phyloP scores from a whole-genome alignment of 1,139 yeast genomes.

The Debaryomycetaceae sp. region DNA sequence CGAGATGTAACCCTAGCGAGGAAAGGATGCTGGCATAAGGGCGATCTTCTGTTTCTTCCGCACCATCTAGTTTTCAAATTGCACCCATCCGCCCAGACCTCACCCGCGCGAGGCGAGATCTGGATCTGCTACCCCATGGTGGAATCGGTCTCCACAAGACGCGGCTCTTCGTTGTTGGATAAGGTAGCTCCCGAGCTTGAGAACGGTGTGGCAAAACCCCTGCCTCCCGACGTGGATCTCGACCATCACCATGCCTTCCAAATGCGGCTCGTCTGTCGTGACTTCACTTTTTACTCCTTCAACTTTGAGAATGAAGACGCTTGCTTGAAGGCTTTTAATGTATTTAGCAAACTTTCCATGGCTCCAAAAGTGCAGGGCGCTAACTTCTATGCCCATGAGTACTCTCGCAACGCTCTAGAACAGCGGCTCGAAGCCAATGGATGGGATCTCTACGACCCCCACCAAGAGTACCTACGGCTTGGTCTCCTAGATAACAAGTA shows the following conservation, averaged over 20 bases:
- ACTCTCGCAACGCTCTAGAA: conserved; percentile 48
- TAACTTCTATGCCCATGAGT: conserved; percentile 38
- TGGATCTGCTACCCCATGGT: conserved; percentile 94
- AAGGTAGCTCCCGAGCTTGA: conserved; percentile 4
- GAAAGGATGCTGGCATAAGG: conserved; percentile 55
- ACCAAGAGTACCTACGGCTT: conserved; percentile 57
- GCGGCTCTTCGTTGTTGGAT: conserved; percentile 35
- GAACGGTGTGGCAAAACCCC: neutral
- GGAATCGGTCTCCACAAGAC: conserved; percentile 49
- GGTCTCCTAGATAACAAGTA: conserved; percentile 27
- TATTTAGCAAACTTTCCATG: conserved; percentile 53
- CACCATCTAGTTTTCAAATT: conserved; percentile 72
- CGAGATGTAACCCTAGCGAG: conserved; percentile 60
- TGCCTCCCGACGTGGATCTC: conserved; percentile 4
- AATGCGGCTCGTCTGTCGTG: conserved; percentile 69
- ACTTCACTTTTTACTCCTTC: conserved; percentile 75
- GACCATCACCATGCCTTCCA: conserved; percentile 42
- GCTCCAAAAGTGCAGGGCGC: conserved; percentile 20
- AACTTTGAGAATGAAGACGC: conserved; percentile 52
- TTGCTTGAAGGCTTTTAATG: conserved; percentile 64
- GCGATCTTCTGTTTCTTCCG: conserved; percentile 68
- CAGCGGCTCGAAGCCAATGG: conserved; percentile 47
- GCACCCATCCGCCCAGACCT: conserved; percentile 14
- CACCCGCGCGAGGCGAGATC: conserved; percentile 42
- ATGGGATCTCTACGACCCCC: conserved; percentile 62